Conservation (phyloP, 2,329 filamentous ascomycete genomes). For the Biscogniauxia marginata region DNA sequence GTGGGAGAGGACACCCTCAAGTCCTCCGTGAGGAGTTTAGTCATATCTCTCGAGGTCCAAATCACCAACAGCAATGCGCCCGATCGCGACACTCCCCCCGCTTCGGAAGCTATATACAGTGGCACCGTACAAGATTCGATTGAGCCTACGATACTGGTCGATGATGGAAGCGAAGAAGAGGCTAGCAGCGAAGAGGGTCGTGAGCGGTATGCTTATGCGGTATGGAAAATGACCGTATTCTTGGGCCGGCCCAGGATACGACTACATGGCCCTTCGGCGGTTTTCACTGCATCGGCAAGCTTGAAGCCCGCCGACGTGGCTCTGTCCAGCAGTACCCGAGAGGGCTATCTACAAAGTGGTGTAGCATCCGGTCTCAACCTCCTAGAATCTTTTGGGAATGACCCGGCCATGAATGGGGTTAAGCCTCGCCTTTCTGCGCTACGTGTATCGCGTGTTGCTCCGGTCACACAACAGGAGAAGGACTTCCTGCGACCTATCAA, state of each 20-base stretch:
- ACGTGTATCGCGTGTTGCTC: slow-evolving; percentile 72
- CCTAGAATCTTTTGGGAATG: slow-evolving; percentile 69
- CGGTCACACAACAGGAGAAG: slow-evolving; percentile 58
- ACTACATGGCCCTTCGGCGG: slow-evolving; percentile 63
- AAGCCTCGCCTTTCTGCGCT: slow-evolving; percentile 69
- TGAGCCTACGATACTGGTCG: slow-evolving; percentile 51
- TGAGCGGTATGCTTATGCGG: slow-evolving; percentile 47
- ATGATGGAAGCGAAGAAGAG: slow-evolving; percentile 35
- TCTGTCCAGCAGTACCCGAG: slow-evolving; percentile 41
- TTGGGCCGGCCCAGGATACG: slow-evolving; percentile 61
- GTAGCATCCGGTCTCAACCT: slow-evolving; percentile 71
- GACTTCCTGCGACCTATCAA: slow-evolving; percentile 63
- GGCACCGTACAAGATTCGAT: slow-evolving; percentile 49
- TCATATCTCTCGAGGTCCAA: slow-evolving; percentile 65
- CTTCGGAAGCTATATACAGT: slow-evolving; percentile 60
- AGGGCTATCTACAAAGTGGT: slow-evolving; percentile 69
- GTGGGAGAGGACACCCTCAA: slow-evolving; percentile 56
- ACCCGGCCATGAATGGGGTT: slow-evolving; percentile 60
- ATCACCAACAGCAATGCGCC: slow-evolving; percentile 56
- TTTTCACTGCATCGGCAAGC: slow-evolving; percentile 63
- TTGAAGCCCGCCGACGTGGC: slow-evolving; percentile 52
- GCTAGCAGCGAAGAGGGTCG: slow-evolving; percentile 21
- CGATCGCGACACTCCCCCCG: slow-evolving; percentile 47
- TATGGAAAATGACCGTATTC: slow-evolving; percentile 62
- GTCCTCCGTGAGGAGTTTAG: slow-evolving; percentile 60